Evolutionary conservation across 2,329 filamentous ascomycete species (phyloP), one percentile per base, ranked within the genome.

Genomic region (Epichloe uncinata): DNA sequence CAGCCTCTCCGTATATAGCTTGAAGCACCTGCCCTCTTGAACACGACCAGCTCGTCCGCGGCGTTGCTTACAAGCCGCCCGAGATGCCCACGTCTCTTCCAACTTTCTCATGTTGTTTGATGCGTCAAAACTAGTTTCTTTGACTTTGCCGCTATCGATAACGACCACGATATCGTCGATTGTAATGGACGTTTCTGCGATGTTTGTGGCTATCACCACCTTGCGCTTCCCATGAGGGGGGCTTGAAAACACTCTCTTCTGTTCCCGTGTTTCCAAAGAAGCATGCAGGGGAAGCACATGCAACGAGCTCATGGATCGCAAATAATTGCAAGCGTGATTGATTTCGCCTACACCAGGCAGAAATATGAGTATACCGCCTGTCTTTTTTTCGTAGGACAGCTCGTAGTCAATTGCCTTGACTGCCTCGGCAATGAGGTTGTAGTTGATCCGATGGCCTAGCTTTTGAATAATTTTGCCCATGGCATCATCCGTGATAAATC

Each of bases 101-200:
- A 98, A 79, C 60, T 87, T 89, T 42, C 94, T 85, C 82, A 97
- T 95, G 62, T 95, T 95, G 63, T 85, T 95, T 54, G 84, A 78
- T 0, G 88, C 81, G 63, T 97, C 93, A 59, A 90, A 97, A 62
- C 87, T 91, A 0, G 90, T 98, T 66, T 98, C 91, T 63, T 98
- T 98, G 52, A 98, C 93, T 48, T 88, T 83, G 30, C 93, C 93
- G 11, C 85, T 93, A 64, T 98, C 93, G 55, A 98, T 91, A 43
- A 98, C 93, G 2, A 87, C 91, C 2, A 97, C 86, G 48, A 98
- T 87, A 62, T 98, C 93, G 62, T 96, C 90, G 53, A 98, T 98
- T 0, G 93, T 98, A 63, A 98, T 97, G 2, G 93, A 97, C 0
- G 93, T 98, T 65, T 98, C 93, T 2, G 93, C 93, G 2, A 98